Base-by-base conservation (phyloP, 2,329 filamentous ascomycete species). In the Fusarium chlamydosporum region DNA sequence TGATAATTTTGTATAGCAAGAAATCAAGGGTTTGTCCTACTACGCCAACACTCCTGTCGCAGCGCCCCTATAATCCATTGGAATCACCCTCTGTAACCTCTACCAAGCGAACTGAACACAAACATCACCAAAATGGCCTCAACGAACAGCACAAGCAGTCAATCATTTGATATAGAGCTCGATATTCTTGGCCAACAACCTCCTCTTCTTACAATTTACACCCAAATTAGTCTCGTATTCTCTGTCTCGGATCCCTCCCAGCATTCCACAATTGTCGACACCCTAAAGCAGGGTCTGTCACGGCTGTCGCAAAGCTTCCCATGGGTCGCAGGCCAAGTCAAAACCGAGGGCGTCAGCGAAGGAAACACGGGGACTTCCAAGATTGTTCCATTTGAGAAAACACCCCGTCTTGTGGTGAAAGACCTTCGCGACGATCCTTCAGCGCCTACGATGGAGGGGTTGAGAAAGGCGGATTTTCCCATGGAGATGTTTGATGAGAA, bases 401-500 rank as follows among this genome's bases (percentile, higher is more conserved):
- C 56, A 0, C 79, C 81, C 1, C 65, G 61, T 3, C 68, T 86
- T 0, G 63, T 79, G 4, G 67, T 85, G 15, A 83, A 81, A 65
- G 81, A 87, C 61, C 72, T 82, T n/a, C 74, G 78, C 13, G 23
- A 76, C 42, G 76, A 82, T 35, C 27, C 73, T 2, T 70, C 71
- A 4, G 70, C 78, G 4, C 78, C 82, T 1, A 79, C 77, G 0
- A 80, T 84, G 74, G 72, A 79, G 4, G 70, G 67, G 0, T 70
- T 86, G 18, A 69, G 74, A 35, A 50, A 72, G 10, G 77, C 79
- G 1, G 66, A 75, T 1, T 86, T 82, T 33, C 84, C 85, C 0
- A 79, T 85, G 56, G 70, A 70, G 31, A 82, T 87, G 80, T 76
- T 88, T 7, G 81, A 85, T 46, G 84, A 84, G 66, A 70, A 71